phyloP scores from a whole-genome alignment of 768 basidiomycete genomes.

The Lactarius hatsudake region DNA sequence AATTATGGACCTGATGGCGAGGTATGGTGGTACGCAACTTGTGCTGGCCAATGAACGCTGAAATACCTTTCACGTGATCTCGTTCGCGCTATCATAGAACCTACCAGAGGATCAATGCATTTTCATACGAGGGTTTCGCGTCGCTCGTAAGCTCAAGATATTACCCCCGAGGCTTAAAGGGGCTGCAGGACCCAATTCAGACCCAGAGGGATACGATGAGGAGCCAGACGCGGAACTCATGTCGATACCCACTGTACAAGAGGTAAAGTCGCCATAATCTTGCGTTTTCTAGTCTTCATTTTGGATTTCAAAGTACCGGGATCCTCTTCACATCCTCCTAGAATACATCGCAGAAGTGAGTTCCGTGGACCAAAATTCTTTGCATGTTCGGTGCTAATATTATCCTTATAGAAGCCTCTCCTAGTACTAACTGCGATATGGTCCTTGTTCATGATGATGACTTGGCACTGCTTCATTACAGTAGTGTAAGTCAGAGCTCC shows the following conservation, averaged over 20 bases:
- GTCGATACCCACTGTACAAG: not conserved
- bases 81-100: not conserved
- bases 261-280: not conserved
- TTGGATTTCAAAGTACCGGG: not conserved
- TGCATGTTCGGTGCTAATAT: not conserved
- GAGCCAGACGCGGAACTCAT: not conserved
- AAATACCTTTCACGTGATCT: not conserved
- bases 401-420: not conserved
- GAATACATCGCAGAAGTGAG: not conserved
- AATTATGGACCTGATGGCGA: too few species aligned
- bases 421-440: not conserved
- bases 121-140: not conserved
- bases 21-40: too few species aligned
- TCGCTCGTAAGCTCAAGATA: not conserved
- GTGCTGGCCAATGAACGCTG: not conserved
- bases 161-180: not conserved
- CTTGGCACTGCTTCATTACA: not conserved
- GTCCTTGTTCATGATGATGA: not conserved
- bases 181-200: not conserved
- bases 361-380: not conserved
- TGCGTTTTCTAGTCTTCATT: not conserved
- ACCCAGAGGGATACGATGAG: not conserved
- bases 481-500: not conserved
- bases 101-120: not conserved
- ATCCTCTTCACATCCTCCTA: not conserved